Percentiles rank a stretch among this genome's conserved stretches.
phyloP scores from a whole-genome alignment of 176 grass and related monocot species.

The Pontederia paniculata region DNA sequence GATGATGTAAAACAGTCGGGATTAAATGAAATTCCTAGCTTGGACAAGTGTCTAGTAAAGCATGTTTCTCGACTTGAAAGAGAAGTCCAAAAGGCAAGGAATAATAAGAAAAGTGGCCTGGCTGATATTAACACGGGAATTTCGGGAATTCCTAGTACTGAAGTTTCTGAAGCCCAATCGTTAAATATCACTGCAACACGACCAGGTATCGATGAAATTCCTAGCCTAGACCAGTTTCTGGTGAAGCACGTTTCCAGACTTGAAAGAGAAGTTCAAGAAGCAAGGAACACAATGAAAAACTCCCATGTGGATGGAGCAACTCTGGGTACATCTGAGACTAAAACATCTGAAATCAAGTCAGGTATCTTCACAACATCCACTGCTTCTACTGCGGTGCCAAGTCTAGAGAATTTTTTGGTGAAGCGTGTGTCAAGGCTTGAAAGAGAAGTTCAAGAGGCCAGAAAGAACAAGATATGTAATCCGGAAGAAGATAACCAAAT shows the following conservation, averaged over 20 bases:
- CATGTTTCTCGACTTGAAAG: conserved; percentile 50
- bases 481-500: conserved; percentile 9
- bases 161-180: conserved; percentile 10
- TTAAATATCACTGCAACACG: conserved; percentile 3
- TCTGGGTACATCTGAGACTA: conserved; percentile 11
- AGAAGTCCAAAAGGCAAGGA: conserved; percentile 51
- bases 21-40: conserved; percentile 13
- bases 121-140: conserved; percentile 4
- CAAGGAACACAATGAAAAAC: conserved; percentile 27
- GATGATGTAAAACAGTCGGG: conserved; percentile 4
- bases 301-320: conserved; percentile 1
- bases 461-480: conserved; percentile 20
- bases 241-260: conserved; percentile 52
- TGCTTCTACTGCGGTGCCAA: conserved; percentile 15
- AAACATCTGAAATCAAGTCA: conserved; percentile 10
- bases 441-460: conserved; percentile 48
- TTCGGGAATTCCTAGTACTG: conserved; percentile 9
- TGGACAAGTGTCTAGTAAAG: conserved; percentile 46
- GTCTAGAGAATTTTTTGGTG: conserved; percentile 43
- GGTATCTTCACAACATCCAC: not conserved
- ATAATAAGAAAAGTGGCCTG: conserved; percentile 8
- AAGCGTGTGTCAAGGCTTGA: conserved; percentile 55
- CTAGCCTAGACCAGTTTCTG: conserved; percentile 34
- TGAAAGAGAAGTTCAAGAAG: conserved; percentile 50
- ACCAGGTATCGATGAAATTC: conserved; percentile 16